Conservation (phyloP, 1,139 yeast species). For the Diutina rugosa region DNA sequence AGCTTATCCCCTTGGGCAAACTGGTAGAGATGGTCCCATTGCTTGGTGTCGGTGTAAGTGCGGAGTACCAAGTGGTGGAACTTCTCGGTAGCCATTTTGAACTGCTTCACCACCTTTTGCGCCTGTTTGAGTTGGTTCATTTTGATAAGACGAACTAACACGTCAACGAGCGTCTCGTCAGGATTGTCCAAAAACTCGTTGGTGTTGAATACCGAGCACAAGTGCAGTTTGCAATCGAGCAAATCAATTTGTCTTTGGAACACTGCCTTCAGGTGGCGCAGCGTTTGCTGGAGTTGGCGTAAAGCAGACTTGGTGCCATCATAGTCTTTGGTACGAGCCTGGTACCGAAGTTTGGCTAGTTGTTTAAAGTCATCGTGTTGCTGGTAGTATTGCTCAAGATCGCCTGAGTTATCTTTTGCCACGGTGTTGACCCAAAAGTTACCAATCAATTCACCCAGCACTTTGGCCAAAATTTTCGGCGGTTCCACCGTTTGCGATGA, state of each 20-base stretch:
- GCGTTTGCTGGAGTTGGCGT: background rate
- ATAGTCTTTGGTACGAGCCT: background rate
- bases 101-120: conserved; percentile 40
- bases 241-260: background rate
- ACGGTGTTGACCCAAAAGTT: conserved; percentile 25
- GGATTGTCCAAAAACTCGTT: background rate
- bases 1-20: conserved; percentile 31
- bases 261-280: background rate
- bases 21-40: conserved; percentile 51
- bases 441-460: conserved; percentile 30
- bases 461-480: conserved; percentile 9
- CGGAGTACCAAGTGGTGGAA: conserved; percentile 52
- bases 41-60: conserved; percentile 34
- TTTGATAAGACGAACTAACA: conserved; percentile 40
- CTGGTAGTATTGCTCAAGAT: conserved; percentile 18
- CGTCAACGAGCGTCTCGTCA: conserved; percentile 34
- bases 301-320: background rate
- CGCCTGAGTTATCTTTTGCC: conserved; percentile 13
- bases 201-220: background rate
- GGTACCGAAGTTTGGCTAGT: background rate
- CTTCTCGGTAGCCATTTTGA: conserved; percentile 51
- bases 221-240: background rate
- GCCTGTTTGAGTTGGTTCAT: conserved; percentile 53
- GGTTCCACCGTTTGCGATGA: conserved; percentile 11
- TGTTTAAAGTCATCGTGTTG: conserved; percentile 18